Conservation (phyloP, 441 rosid species). For the Melastoma candidum region DNA sequence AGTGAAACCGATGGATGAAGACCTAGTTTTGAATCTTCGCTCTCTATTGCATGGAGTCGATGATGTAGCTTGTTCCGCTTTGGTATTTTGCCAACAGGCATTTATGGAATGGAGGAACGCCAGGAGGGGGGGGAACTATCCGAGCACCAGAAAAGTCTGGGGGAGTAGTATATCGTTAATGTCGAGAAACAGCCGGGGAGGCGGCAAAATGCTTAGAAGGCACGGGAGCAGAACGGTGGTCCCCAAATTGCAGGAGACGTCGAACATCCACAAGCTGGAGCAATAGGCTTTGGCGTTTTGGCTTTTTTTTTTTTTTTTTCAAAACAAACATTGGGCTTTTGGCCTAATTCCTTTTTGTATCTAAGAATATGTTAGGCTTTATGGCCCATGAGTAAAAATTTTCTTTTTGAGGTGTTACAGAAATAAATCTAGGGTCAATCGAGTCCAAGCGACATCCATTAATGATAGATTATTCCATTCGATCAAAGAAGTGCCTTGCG, state of each 20-base stretch:
- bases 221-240: constrained; percentile 44
- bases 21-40: constrained; percentile 19
- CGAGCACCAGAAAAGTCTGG: constrained; percentile 70
- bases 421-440: too few relatives aligned
- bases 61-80: not conserved
- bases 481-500: too few relatives aligned
- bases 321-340: too few relatives aligned
- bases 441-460: too few relatives aligned
- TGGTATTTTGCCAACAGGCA: constrained; percentile 23
- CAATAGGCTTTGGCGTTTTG: constrained; percentile 15
- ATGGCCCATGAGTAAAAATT: too few relatives aligned
- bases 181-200: constrained; percentile 85
- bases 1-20: constrained; percentile 55
- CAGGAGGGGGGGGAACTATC: constrained; percentile 59
- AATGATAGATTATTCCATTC: too few relatives aligned
- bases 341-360: too few relatives aligned
- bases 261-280: constrained; percentile 84
- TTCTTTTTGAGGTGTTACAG: too few relatives aligned
- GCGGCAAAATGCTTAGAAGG: constrained; percentile 84
- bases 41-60: too few relatives aligned
- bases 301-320: too few relatives aligned
- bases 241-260: constrained; percentile 72
- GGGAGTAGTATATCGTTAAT: constrained; percentile 51
- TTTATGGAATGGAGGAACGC: constrained; percentile 71
- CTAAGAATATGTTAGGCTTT: too few relatives aligned